Base-by-base conservation (phyloP, 2,329 filamentous ascomycete species). In the Diaporthe australafricana region DNA sequence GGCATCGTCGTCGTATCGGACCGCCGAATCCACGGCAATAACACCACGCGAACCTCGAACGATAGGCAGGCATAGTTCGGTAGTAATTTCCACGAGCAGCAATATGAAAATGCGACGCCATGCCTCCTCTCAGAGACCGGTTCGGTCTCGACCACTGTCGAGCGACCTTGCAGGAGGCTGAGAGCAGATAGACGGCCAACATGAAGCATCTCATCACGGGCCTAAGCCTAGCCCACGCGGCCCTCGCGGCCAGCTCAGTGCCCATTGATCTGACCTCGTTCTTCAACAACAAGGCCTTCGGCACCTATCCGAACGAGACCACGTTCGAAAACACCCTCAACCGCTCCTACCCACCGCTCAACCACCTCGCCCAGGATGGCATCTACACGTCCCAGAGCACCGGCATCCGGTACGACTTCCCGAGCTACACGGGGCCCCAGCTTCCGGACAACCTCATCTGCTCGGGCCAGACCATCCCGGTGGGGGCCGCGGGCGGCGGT, bases 211-310 rank as follows among this genome's bases (percentile, higher is more conserved):
- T 22, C 25, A 50, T 65, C 47, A 53, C 38, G 40, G 40, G n/a
- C 38, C 25, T 65, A 12, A 65, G 69, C 22, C 56, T 73, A 25
- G 27, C 63, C 32, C 22, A 35, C 25, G 22, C 35, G 35, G 65
- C 32, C 35, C 42, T 69, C 16, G 72, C 52, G 25, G 48, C 67
- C 22, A 27, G 40, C 76, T 81, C 80, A 17, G 73, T 79, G 9
- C 77, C 76, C 0, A 55, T 83, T 2, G 77, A 81, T 16, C 75
- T 86, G 27, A 76, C 78, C 0, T 22, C 77, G 0, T 80, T 81
- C 52, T 84, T 83, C 77, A 86, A 87, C 78, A 87, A 87, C 75
- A 85, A 85, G 70, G 85, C 79, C 1, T 86, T 87, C 71, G 84
- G 84, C 3, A 79, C 80, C 0, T 78, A 79, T 16, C 82, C 85